Evolutionary conservation across 768 basidiomycete species (phyloP).

Genomic region (Trametes cinnabarina): DNA sequence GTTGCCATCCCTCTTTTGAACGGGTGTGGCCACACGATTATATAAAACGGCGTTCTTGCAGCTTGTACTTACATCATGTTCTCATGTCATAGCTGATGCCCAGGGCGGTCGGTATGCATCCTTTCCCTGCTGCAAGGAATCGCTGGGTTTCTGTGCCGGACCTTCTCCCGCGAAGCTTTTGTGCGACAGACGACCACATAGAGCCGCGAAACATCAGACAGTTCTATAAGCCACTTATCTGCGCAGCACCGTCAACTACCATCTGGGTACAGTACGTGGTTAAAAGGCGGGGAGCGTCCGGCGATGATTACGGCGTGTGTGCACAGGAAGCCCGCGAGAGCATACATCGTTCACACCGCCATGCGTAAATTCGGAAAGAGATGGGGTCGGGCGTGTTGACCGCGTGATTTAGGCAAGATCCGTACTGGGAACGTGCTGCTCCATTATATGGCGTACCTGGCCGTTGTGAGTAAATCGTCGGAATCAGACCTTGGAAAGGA

Average conservation of each 20-base stretch:
- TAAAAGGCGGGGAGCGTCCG: background rate
- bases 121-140: too few species aligned
- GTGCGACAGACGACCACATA: background rate
- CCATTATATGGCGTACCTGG: background rate
- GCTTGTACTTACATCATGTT: background rate
- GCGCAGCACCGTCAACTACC: background rate
- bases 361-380: background rate
- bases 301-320: background rate
- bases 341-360: background rate
- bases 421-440: background rate
- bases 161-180: constrained; percentile 21
- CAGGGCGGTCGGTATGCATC: too few species aligned
- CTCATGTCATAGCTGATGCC: too few species aligned
- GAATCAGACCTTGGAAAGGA: background rate
- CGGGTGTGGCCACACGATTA: too few species aligned
- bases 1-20: background rate
- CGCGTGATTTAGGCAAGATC: background rate
- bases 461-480: background rate
- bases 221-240: background rate
- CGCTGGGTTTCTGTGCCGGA: background rate
- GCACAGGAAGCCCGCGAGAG: background rate
- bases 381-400: background rate
- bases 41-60: background rate
- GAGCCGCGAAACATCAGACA: background rate
- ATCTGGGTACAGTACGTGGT: background rate